Conservation (phyloP, 305 asterid species). For the Euphrasia arctica region DNA sequence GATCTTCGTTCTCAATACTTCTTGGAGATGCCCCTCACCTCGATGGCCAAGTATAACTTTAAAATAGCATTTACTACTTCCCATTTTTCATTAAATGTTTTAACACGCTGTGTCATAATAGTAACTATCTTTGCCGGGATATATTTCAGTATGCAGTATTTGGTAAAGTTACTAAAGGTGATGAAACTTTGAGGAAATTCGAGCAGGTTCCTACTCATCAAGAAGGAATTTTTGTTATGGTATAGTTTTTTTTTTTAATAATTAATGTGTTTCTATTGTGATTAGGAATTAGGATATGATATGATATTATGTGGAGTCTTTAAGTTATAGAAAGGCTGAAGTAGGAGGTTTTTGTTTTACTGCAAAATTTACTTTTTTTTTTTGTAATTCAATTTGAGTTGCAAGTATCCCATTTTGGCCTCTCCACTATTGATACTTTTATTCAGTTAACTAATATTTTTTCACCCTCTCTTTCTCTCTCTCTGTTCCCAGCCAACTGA, state of each 20-base stretch:
- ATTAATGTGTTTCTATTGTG: conserved; percentile 11
- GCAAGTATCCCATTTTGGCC: conserved; percentile 9
- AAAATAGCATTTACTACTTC: neutral
- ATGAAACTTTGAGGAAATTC: conserved; percentile 81
- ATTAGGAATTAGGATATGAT: neutral
- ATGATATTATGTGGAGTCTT: neutral
- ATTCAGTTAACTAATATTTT: conserved; percentile 22
- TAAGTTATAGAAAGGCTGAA: conserved; percentile 3
- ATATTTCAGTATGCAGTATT: conserved; percentile 80
- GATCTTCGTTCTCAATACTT: conserved; percentile 91
- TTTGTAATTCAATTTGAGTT: neutral
- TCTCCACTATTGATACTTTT: neutral
- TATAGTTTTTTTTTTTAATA: conserved; percentile 23
- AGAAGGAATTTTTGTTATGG: conserved; percentile 97
- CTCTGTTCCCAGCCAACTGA: conserved; percentile 70
- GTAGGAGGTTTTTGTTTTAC: neutral
- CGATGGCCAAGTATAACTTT: conserved; percentile 61
- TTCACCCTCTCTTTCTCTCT: conserved; percentile 1
- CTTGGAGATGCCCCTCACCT: conserved; percentile 98
- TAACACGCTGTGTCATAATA: conserved; percentile 3
- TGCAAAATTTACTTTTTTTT: too few species aligned
- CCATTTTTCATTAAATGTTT: conserved; percentile 8
- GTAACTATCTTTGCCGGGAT: conserved; percentile 16
- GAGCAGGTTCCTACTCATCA: conserved; percentile 87
- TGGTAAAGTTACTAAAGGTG: conserved; percentile 94